phyloP scores from a whole-genome alignment of 805 yeast species.

The Jamesozyma spencerorum region DNA sequence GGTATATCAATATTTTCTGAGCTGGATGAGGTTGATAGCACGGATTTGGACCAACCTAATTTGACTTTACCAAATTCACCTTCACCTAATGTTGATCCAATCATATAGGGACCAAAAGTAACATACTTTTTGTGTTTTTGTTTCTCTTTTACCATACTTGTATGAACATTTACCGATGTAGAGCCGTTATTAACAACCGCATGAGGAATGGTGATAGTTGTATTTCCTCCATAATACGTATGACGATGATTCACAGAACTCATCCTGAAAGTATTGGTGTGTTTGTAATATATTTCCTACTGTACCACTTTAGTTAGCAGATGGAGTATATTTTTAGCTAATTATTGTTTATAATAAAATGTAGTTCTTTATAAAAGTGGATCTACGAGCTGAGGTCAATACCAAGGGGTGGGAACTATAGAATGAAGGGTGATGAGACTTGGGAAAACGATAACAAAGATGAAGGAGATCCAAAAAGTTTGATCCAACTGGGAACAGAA shows the following conservation, averaged over 20 bases:
- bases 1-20: conserved; percentile 30
- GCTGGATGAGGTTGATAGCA: conserved; percentile 1
- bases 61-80: conserved; percentile 99
- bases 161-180: background rate
- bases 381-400: too few relatives aligned
- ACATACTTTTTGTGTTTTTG: conserved; percentile 36
- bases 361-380: too few relatives aligned
- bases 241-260: conserved; percentile 15
- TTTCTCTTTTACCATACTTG: background rate
- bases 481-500: too few relatives aligned
- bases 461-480: too few relatives aligned
- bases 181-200: background rate
- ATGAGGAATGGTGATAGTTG: conserved; percentile 4
- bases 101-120: conserved; percentile 79
- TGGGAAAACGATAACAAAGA: too few relatives aligned
- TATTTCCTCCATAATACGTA: conserved; percentile 26
- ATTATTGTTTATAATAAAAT: too few relatives aligned
- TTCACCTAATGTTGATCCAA: conserved; percentile 92
- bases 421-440: too few relatives aligned
- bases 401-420: too few relatives aligned
- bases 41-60: conserved; percentile 82
- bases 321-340: too few relatives aligned
- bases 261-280: background rate
- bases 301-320: too few relatives aligned
- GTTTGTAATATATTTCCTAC: too few relatives aligned